These are phyloP conservation scores for Ceratonia siliqua DNA, from an alignment of 306 rosid genomes.

Conservation along the genomic window DNA sequence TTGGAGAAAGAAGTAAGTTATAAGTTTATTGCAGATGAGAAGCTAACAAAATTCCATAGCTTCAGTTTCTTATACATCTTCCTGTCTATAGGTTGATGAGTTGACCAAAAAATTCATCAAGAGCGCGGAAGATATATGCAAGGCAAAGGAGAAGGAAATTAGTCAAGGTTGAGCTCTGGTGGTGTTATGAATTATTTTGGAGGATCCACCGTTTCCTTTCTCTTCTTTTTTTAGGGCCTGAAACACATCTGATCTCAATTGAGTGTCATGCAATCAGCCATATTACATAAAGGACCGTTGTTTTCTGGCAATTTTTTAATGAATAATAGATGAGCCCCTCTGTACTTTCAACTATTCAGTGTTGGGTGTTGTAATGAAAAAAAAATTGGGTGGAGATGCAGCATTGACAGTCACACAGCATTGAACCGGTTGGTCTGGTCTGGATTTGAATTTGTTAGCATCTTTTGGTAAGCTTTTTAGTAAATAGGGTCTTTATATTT, in stretches of 20 bases:
- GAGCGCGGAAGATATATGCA: conserved; percentile 79
- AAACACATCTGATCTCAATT: conserved; percentile 18
- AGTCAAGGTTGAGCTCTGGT: conserved; percentile 49
- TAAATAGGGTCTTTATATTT: too few relatives aligned
- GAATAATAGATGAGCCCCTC: conserved; percentile 5
- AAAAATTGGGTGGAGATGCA: background rate
- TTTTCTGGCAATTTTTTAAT: conserved; percentile 18
- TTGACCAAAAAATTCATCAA: conserved; percentile 78
- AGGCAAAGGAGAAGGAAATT: conserved; percentile 87
- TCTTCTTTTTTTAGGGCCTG: background rate
- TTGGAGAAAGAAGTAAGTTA: conserved; percentile 86
- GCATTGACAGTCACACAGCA: too few relatives aligned
- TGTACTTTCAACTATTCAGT: background rate
- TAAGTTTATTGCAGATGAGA: background rate
- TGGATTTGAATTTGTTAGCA: too few relatives aligned
- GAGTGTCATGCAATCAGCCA: conserved; percentile 18
- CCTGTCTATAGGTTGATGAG: conserved; percentile 69
- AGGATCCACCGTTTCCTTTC: conserved; percentile 1
- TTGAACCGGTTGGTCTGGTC: too few relatives aligned
- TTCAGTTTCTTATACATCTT: conserved; percentile 29
- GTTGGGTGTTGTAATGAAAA: background rate
- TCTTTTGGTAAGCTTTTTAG: background rate
- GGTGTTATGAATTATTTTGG: conserved; percentile 1
- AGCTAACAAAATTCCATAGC: conserved; percentile 7
- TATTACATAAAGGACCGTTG: conserved; percentile 11